Evolutionary conservation across 495 filamentous ascomycete genomes (phyloP).

Genomic region (Symbiotaphrina buchneri): DNA sequence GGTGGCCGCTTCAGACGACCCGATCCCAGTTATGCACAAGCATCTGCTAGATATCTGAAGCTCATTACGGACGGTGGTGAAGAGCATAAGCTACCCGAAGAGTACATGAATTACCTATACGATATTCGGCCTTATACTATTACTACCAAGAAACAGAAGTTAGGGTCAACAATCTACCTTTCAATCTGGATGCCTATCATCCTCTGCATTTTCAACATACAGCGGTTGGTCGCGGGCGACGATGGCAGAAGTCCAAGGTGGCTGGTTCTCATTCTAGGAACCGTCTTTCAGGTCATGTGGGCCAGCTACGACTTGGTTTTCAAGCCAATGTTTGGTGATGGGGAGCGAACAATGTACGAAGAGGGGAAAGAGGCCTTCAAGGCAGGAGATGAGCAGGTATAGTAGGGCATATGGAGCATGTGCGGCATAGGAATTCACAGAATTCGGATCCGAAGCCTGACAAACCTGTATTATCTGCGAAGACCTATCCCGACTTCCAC

Average conservation of each 20-base stretch:
- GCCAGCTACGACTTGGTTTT: slow-evolving; percentile 48
- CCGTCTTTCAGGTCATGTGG: slow-evolving; percentile 40
- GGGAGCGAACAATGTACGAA: slow-evolving; percentile 51
- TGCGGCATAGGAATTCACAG: neutral
- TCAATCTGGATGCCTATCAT: slow-evolving; percentile 36
- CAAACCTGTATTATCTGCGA: too few relatives aligned
- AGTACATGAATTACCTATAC: slow-evolving; percentile 49
- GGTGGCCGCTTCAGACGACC: slow-evolving; percentile 22
- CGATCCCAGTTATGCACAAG: slow-evolving; percentile 48
- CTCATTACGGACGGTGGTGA: slow-evolving; percentile 52
- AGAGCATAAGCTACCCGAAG: slow-evolving; percentile 52
- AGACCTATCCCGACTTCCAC: too few relatives aligned
- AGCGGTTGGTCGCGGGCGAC: slow-evolving; percentile 28
- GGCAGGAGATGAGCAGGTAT: too few relatives aligned
- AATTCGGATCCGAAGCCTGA: too few relatives aligned
- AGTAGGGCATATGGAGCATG: neutral
- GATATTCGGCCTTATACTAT: slow-evolving; percentile 41
- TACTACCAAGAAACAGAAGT: slow-evolving; percentile 38
- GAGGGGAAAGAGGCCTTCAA: too few relatives aligned
- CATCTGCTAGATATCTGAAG: slow-evolving; percentile 61
- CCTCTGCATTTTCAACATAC: slow-evolving; percentile 20
- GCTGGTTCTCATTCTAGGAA: slow-evolving; percentile 24
- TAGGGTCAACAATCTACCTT: slow-evolving; percentile 39
- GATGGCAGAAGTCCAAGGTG: slow-evolving; percentile 44
- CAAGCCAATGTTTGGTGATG: slow-evolving; percentile 55